Evolutionary conservation across 192 early-diverging fungal genomes (phyloP).

Genomic region (Linderina pennispora): DNA sequence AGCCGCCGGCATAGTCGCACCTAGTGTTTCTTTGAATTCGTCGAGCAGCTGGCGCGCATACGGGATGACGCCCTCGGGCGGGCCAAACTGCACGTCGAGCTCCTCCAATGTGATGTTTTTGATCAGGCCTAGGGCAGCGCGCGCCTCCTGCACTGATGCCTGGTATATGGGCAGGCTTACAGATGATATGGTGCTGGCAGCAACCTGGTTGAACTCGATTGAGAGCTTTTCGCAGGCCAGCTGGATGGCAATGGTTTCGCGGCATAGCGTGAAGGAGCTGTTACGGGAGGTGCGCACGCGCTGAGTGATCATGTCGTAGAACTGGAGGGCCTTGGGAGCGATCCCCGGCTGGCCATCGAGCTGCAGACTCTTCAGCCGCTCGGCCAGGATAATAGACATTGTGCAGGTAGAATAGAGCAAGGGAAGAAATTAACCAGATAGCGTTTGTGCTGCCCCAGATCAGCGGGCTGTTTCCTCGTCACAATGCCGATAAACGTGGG

Average conservation of each 20-base stretch:
- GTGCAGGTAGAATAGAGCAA: too few species aligned
- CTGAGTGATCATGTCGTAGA: constrained; percentile 29
- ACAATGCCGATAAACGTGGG: too few species aligned
- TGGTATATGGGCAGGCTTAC: constrained; percentile 20
- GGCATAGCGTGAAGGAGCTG: constrained; percentile 15
- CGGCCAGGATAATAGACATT: too few species aligned
- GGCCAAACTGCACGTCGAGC: constrained; percentile 35
- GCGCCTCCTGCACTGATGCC: constrained; percentile 19
- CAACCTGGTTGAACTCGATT: constrained; percentile 36
- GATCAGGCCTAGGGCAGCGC: constrained; percentile 27
- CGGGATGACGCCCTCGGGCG: constrained; percentile 22
- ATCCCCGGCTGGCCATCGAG: constrained; percentile 27
- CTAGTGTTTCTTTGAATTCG: constrained; percentile 22
- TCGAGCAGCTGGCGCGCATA: constrained; percentile 17
- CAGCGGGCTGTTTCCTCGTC: too few species aligned
- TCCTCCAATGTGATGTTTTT: constrained; percentile 39
- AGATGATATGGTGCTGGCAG: constrained; percentile 29
- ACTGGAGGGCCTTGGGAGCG: constrained; percentile 39
- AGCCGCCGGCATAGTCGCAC: constrained; percentile 18
- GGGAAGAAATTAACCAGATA: too few species aligned
- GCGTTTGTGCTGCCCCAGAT: too few species aligned
- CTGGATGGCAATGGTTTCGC: constrained; percentile 29
- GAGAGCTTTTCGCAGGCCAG: constrained; percentile 39
- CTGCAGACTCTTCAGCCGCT: constrained; percentile 20
- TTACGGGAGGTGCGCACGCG: constrained; percentile 12